These are phyloP conservation scores for Rubus parviflorus DNA, from an alignment of 306 rosid species.

Conservation along the genomic window DNA sequence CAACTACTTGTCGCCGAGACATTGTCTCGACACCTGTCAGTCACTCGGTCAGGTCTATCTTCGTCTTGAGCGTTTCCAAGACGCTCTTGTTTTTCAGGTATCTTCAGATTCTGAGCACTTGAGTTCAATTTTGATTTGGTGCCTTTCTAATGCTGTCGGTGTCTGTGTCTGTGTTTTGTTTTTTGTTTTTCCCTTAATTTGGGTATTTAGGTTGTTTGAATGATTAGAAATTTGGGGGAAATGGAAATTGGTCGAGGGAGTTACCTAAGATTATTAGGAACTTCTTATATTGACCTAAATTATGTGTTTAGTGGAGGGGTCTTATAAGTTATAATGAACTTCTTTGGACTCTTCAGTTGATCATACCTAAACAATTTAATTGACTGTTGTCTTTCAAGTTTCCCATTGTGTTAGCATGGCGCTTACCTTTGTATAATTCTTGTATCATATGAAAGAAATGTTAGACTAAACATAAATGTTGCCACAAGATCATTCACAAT, in stretches of 20 bases:
- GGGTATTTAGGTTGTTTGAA: not conserved
- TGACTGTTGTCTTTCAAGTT: too few species aligned
- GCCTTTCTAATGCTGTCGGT: not conserved
- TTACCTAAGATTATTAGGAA: not conserved
- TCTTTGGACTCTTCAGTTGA: not conserved
- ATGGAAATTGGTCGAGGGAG: not conserved
- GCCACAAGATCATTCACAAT: too few species aligned
- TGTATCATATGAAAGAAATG: too few species aligned
- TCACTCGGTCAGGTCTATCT: slow-evolving; percentile 88
- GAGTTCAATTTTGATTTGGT: not conserved
- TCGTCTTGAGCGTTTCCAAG: slow-evolving; percentile 58
- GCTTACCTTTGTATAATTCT: too few species aligned
- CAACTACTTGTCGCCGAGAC: slow-evolving; percentile 52
- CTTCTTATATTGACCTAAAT: not conserved
- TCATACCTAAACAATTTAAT: not conserved
- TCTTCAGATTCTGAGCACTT: not conserved
- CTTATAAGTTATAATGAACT: not conserved
- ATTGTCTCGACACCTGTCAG: slow-evolving; percentile 79
- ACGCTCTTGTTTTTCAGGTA: slow-evolving; percentile 80
- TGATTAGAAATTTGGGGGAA: not conserved
- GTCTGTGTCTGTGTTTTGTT: not conserved
- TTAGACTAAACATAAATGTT: too few species aligned
- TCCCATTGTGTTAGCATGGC: too few species aligned
- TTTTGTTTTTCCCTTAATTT: not conserved
- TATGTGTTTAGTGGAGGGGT: not conserved